Conservation (phyloP, 2,329 filamentous ascomycete genomes). For the Monosporascus sp. region DNA sequence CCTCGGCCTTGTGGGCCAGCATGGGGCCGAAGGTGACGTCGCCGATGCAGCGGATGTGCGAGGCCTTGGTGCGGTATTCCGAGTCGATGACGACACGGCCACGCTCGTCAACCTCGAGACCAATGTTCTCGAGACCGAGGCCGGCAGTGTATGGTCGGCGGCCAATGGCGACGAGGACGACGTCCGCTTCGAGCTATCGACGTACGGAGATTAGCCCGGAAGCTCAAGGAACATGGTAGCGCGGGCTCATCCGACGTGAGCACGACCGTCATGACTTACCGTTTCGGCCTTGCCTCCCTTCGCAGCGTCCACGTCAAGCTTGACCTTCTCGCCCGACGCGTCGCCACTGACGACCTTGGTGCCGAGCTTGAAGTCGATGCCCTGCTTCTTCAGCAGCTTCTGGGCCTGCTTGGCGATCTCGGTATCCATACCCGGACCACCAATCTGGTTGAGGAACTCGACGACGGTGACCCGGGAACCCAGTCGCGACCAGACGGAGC, state of each 20-base stretch:
- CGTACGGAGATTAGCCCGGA: slow-evolving; percentile 1
- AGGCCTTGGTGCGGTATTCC: slow-evolving; percentile 96
- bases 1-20: slow-evolving; percentile 99
- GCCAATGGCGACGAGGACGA: slow-evolving; percentile 94
- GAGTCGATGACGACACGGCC: slow-evolving; percentile 96
- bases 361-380: slow-evolving; percentile 95
- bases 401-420: slow-evolving; percentile 89
- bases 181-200: slow-evolving; percentile 78
- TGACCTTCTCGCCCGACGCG: slow-evolving; percentile 68
- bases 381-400: slow-evolving; percentile 93
- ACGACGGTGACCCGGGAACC: slow-evolving; percentile 95
- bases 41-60: slow-evolving; percentile 94
- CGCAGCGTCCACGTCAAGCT: slow-evolving; percentile 80
- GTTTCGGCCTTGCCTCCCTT: slow-evolving; percentile 95
- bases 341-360: slow-evolving; percentile 92
- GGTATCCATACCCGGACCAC: slow-evolving; percentile 93
- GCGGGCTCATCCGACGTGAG: no score
- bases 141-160: slow-evolving; percentile 90
- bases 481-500: slow-evolving; percentile 91
- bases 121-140: slow-evolving; percentile 89
- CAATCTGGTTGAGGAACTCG: slow-evolving; percentile 93
- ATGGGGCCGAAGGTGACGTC: slow-evolving; percentile 97
- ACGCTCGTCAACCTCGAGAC: slow-evolving; percentile 84
- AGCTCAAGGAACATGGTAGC: not conserved
- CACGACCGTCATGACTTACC: slow-evolving; percentile 44